A percentile compares a stretch with the other conserved stretches of the same genome.
phyloP scores from a whole-genome alignment of 2,329 filamentous ascomycete species.

The Aspergillus alliaceus region DNA sequence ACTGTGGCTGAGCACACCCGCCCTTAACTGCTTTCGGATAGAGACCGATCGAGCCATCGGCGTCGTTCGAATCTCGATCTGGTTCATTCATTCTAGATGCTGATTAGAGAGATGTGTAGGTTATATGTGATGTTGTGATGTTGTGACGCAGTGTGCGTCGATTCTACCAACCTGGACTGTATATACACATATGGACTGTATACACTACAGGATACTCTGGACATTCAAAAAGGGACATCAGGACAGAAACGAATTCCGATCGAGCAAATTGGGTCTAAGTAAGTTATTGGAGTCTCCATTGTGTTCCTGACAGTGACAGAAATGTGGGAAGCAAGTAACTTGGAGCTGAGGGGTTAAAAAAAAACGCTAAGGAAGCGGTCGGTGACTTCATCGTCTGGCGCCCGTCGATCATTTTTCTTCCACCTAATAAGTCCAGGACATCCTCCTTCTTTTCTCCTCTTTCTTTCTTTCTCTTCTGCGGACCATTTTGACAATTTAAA shows the following conservation, averaged over 20 bases:
- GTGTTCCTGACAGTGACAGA: neutral
- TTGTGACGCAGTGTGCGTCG: too few relatives aligned
- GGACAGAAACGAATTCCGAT: neutral
- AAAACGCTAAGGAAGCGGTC: neutral
- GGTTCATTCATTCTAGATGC: too few relatives aligned
- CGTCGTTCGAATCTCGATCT: neutral
- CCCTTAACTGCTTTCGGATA: neutral
- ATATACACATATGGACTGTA: too few relatives aligned
- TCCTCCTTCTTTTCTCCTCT: neutral
- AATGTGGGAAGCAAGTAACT: neutral
- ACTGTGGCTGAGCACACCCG: neutral
- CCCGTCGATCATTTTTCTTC: neutral
- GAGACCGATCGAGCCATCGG: neutral
- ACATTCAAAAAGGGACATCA: neutral
- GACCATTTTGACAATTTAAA: neutral
- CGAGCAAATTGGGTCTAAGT: neutral
- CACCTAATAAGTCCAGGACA: neutral
- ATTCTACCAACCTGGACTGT: too few relatives aligned
- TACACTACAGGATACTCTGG: neutral
- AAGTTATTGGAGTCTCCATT: too few relatives aligned
- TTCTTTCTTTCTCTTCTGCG: neutral
- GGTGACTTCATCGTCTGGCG: constrained; percentile 8
- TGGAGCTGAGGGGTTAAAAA: constrained; percentile 1
- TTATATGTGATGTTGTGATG: too few relatives aligned
- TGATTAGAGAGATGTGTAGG: too few relatives aligned